Percentiles rank a stretch among this genome's conserved stretches.
These are phyloP conservation scores for Phascolomyces articulosus DNA, from an alignment of 371 early-diverging fungal genomes.

Conservation along the genomic window DNA sequence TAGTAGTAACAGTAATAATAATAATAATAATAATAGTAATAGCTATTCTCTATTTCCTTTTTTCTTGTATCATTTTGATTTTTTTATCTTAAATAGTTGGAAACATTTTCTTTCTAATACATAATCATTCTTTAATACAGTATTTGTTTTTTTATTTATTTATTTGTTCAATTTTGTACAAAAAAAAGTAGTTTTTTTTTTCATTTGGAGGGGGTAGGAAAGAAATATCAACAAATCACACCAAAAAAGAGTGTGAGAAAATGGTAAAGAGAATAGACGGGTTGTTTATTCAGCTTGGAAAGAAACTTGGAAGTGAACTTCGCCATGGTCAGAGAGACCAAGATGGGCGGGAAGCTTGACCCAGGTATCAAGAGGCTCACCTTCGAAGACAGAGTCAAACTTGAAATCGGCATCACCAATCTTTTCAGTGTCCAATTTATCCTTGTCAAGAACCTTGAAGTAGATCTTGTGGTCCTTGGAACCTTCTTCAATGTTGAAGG, in stretches of 20 bases:
- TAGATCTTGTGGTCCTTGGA: conserved; percentile 35
- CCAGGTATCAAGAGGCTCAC: conserved; percentile 33
- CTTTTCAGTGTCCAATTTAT: conserved; percentile 38
- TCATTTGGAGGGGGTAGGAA: not conserved
- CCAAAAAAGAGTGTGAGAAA: no score
- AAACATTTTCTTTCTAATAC: no score
- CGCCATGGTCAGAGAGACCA: conserved; percentile 30
- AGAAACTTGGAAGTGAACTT: conserved; percentile 26
- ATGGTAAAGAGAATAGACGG: no score
- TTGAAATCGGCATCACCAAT: conserved; percentile 45
- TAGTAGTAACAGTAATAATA: not conserved
- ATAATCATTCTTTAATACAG: not conserved
- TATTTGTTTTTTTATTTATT: not conserved
- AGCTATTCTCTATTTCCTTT: no score
- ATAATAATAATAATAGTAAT: not conserved
- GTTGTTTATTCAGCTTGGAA: conserved; percentile 18
- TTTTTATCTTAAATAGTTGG: no score
- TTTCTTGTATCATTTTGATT: not conserved
- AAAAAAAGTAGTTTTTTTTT: not conserved
- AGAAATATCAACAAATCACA: no score
- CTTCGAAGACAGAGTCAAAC: conserved; percentile 24
- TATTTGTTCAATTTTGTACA: not conserved
- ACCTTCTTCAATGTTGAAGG: conserved; percentile 28
- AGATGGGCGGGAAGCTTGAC: conserved; percentile 34
- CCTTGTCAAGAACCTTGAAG: conserved; percentile 45